Conservation (phyloP, 371 early-diverging fungal genomes). For the Haplosporangium sp. region DNA sequence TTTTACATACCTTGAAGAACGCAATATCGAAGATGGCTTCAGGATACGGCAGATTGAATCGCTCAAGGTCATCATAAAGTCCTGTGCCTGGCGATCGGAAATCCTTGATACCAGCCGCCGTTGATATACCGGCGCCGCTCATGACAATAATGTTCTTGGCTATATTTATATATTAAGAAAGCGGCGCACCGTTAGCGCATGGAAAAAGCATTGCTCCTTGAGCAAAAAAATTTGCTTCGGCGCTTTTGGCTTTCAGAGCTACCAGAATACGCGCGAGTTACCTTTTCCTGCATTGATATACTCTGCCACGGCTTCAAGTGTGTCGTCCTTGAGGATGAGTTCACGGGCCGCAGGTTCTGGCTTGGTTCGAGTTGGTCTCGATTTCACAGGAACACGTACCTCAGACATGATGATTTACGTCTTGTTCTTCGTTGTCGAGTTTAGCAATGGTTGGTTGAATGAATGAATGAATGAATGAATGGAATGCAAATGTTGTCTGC, state of each 20-base stretch:
- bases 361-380: conserved; percentile 16
- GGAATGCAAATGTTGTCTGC: too few relatives aligned
- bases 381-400: conserved; percentile 13
- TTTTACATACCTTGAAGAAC: conserved; percentile 77
- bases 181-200: neutral
- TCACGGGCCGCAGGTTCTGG: conserved; percentile 18
- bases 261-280: conserved; percentile 3
- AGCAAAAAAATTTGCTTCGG: neutral
- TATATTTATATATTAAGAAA: conserved; percentile 13
- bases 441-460: too few relatives aligned
- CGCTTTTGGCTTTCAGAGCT: too few relatives aligned
- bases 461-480: too few relatives aligned
- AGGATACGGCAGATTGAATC: conserved; percentile 89
- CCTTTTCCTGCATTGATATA: conserved; percentile 67
- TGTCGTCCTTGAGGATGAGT: conserved; percentile 39
- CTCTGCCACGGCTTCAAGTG: conserved; percentile 67
- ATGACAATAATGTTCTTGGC: conserved; percentile 88
- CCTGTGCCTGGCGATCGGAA: conserved; percentile 94
- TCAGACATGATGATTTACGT: conserved; percentile 36
- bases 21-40: conserved; percentile 94
- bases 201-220: neutral
- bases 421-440: too few relatives aligned
- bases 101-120: conserved; percentile 92
- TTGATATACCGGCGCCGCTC: conserved; percentile 97
- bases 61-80: conserved; percentile 89